These are phyloP conservation scores for Microdochium nivale DNA, from an alignment of 2,329 filamentous ascomycete species.

Conservation along the genomic window DNA sequence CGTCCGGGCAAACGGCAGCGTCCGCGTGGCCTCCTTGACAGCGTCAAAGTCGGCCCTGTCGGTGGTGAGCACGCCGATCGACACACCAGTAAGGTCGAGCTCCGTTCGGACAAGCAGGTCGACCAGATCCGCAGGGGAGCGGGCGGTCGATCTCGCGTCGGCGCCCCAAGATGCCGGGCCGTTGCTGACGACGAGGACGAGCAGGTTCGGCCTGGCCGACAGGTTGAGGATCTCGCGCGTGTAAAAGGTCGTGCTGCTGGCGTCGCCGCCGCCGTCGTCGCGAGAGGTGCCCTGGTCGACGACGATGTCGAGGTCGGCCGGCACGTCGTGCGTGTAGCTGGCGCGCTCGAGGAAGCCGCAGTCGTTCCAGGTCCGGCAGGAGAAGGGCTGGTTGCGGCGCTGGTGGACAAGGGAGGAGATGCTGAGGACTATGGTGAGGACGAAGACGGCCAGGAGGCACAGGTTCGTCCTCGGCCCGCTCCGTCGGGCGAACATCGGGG, in stretches of 20 bases:
- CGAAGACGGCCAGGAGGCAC: neutral
- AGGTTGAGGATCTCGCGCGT: neutral
- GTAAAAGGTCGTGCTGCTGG: neutral
- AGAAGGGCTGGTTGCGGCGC: neutral
- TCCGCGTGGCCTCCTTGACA: conserved; percentile 9
- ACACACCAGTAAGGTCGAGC: conserved; percentile 14
- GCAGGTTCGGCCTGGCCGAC: conserved; percentile 9
- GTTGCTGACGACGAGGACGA: conserved; percentile 16
- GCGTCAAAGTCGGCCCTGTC: conserved; percentile 14
- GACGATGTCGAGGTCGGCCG: neutral
- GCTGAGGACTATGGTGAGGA: neutral
- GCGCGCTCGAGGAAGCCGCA: neutral
- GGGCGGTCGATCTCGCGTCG: conserved; percentile 15
- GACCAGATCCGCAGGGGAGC: conserved; percentile 19
- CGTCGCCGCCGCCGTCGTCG: no score
- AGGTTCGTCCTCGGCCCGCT: neutral
- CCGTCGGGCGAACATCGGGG: neutral
- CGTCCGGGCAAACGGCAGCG: conserved; percentile 16
- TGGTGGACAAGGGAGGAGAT: neutral
- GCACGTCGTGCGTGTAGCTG: neutral
- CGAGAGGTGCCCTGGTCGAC: neutral
- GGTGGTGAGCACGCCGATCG: conserved; percentile 18
- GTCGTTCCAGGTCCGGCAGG: neutral
- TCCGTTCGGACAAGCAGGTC: conserved; percentile 15
- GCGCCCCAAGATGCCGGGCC: conserved; percentile 17